phyloP scores from a whole-genome alignment of 202 grass and related monocot species.

The Cymbopogon flexuosus region DNA sequence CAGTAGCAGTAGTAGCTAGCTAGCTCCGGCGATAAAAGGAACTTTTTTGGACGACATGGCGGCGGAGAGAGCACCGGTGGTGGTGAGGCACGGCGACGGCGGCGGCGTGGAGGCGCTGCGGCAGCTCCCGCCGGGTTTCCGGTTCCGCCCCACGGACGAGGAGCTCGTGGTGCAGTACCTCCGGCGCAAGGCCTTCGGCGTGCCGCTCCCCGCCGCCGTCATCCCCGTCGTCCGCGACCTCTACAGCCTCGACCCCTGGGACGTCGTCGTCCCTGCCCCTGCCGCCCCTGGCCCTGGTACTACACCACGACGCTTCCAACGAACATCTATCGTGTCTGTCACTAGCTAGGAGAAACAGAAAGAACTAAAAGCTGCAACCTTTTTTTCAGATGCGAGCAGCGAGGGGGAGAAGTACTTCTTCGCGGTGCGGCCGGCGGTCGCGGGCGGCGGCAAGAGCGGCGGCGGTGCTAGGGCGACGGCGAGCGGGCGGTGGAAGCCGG shows the following conservation, averaged over 20 bases:
- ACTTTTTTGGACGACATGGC: neutral
- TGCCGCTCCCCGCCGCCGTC: constrained; percentile 60
- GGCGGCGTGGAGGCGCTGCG: constrained; percentile 25
- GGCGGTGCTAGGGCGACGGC: constrained; percentile 17
- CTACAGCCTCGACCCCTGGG: constrained; percentile 61
- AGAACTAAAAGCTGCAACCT: neutral
- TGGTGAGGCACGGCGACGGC: constrained; percentile 33
- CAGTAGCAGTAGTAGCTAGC: neutral
- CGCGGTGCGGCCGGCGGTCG: constrained; percentile 26
- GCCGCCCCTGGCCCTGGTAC: neutral
- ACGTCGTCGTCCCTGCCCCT: constrained; percentile 16
- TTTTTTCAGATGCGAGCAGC: constrained; percentile 35
- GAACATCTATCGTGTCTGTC: neutral
- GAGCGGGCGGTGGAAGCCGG: constrained; percentile 66
- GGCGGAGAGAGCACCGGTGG: constrained; percentile 43
- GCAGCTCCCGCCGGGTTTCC: constrained; percentile 68
- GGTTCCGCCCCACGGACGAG: constrained; percentile 73
- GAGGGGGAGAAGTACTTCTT: constrained; percentile 74
- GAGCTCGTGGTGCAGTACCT: constrained; percentile 81
- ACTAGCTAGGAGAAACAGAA: neutral
- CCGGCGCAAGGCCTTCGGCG: constrained; percentile 47
- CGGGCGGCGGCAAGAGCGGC: neutral
- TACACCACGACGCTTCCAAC: neutral
- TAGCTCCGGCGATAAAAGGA: neutral
- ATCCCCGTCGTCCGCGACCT: constrained; percentile 52